Conservation (phyloP, 176 grass and related monocot genomes). For the Puya raimondii region DNA sequence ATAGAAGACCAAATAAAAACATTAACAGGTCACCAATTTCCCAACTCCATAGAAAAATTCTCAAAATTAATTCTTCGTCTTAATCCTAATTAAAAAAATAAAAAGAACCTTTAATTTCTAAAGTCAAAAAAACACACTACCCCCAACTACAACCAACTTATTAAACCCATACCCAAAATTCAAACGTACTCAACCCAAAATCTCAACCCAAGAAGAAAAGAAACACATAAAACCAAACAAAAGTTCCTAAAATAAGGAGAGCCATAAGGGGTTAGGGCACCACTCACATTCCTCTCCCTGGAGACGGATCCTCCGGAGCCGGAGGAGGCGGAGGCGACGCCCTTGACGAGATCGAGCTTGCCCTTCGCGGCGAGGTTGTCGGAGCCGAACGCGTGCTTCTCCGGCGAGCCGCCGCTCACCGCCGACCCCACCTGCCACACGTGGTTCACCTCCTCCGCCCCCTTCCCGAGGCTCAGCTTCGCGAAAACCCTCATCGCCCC, state of each 20-base stretch:
- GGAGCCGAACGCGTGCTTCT: conserved; percentile 28
- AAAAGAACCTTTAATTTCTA: too few species aligned
- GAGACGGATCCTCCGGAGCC: neutral
- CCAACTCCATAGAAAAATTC: too few species aligned
- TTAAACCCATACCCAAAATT: too few species aligned
- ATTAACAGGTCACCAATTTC: too few species aligned
- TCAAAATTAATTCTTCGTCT: too few species aligned
- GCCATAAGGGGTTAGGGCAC: neutral
- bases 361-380: conserved; percentile 35
- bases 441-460: conserved; percentile 34
- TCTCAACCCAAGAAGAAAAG: neutral
- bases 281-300: conserved; percentile 31
- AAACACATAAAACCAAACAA: neutral
- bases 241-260: neutral
- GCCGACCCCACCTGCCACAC: conserved; percentile 64
- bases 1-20: too few species aligned
- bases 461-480: conserved; percentile 34
- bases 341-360: conserved; percentile 21
- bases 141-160: too few species aligned
- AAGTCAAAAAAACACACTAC: too few species aligned
- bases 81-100: too few species aligned
- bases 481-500: conserved; percentile 49
- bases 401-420: conserved; percentile 31
- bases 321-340: neutral
- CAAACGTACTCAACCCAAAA: too few species aligned